Evolutionary conservation across 768 basidiomycete species (phyloP), one percentile per base, ranked within the genome.

Genomic region (Suillus weaverae): DNA sequence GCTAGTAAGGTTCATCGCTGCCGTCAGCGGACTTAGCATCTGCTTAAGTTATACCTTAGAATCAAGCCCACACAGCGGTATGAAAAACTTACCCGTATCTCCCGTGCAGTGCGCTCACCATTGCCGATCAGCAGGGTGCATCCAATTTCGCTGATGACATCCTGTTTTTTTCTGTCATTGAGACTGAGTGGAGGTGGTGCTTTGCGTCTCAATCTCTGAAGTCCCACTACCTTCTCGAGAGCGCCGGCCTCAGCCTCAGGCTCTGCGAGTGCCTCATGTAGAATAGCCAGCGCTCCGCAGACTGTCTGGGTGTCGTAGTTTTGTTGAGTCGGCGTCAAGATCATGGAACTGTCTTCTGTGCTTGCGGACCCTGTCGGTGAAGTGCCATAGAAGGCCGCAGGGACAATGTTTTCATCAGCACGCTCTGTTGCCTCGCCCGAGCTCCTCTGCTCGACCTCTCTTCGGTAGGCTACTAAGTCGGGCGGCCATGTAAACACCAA

Each of bases 401-500:
- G 70, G 14, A 61, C 64, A 11, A 36, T 33, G 26, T 60, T 60
- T 57, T 46, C 70, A 1, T 63, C 64, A 20, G 39, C 16, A 30
- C 18, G 11, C 9, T 26, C 56, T 57, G 9, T 8, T 8, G 1
- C 16, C 5, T 30, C 16, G 39, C 22, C 2, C 36, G 4, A 51
- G 2, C 13, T 16, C 16, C 8, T 22, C n/a, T 20, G 20, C 16
- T 50, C 53, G 18, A 10, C 30, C 22, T 60, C 30, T 44, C 5
- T 53, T 33, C 33, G 48, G 5, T 56, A 32, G 18, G 57, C 43
- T 20, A 43, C 32, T 8, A 62, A 35, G 22, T 39, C 35, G 2
- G 76, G 76, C 13, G 76, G 74, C 74, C 74, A 76, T 26, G 62
- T 48, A 43, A 65, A 62, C 35, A 71, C 74, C 4, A n/a, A 7